phyloP scores from a whole-genome alignment of 2,329 filamentous ascomycete genomes.

The Piedraia hortae region DNA sequence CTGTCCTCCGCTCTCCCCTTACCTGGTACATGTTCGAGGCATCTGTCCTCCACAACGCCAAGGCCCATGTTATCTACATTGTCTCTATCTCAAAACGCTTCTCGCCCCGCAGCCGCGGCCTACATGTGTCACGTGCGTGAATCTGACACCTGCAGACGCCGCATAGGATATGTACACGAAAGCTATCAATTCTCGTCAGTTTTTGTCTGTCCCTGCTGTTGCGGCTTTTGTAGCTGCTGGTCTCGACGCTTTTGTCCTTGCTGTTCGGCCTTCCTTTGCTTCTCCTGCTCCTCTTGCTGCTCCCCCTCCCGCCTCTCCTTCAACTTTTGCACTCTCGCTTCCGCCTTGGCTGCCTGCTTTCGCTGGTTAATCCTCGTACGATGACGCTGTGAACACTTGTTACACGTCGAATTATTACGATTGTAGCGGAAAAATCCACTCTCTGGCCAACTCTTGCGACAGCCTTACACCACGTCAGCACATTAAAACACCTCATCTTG shows the following conservation, averaged over 20 bases:
- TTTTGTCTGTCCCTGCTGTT: background rate
- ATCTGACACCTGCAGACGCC: background rate
- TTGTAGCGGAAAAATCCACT: constrained; percentile 2
- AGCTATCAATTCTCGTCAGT: background rate
- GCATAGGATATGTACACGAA: background rate
- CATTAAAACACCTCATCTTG: too few relatives aligned
- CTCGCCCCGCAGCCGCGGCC: background rate
- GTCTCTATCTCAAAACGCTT: too few relatives aligned
- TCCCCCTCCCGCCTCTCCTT: background rate
- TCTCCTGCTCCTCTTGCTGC: constrained; percentile 1
- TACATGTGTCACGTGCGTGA: background rate
- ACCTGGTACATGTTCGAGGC: constrained; percentile 49
- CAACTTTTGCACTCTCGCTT: background rate
- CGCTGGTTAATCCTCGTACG: constrained; percentile 2
- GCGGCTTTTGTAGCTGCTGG: background rate
- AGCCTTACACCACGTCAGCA: too few relatives aligned
- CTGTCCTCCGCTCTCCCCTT: constrained; percentile 7
- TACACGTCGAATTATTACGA: constrained; percentile 3
- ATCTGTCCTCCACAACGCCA: constrained; percentile 42
- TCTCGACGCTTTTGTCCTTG: background rate
- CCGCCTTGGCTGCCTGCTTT: constrained; percentile 2
- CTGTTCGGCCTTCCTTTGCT: background rate
- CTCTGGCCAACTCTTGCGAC: constrained; percentile 2
- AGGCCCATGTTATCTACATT: constrained; percentile 28
- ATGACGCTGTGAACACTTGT: constrained; percentile 3